Evolutionary conservation across 495 filamentous ascomycete genomes (phyloP).

Genomic region (Astrothelium subdiscretum): DNA sequence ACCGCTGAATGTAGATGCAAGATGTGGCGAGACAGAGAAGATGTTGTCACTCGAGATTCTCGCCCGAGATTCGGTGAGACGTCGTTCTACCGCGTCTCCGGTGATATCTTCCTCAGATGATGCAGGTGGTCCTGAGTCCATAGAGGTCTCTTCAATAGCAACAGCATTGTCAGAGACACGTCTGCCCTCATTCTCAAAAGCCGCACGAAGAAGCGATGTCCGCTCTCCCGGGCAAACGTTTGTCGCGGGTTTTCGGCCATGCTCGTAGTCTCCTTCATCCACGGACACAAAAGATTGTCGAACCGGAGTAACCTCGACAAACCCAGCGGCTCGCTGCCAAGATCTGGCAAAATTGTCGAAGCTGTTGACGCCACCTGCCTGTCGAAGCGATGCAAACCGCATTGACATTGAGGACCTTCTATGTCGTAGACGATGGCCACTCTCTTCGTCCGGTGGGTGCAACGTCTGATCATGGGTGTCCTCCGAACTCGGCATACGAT

Average conservation of each 20-base stretch:
- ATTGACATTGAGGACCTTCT: constrained; percentile 65
- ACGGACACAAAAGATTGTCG: constrained; percentile 49
- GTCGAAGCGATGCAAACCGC: constrained; percentile 53
- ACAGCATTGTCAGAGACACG: constrained; percentile 16
- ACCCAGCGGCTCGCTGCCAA: constrained; percentile 85
- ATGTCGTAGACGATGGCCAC: constrained; percentile 4
- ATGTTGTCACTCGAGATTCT: constrained; percentile 32
- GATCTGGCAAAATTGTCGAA: constrained; percentile 89
- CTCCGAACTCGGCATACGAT: not conserved
- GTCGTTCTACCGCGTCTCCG: constrained; percentile 4
- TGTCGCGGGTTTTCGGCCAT: constrained; percentile 20
- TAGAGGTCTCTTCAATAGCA: constrained; percentile 18
- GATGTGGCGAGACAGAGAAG: constrained; percentile 49
- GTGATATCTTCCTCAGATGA: not conserved
- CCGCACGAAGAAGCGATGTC: constrained; percentile 37
- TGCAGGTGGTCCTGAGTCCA: not conserved
- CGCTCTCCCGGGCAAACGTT: constrained; percentile 1
- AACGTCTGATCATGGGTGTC: not conserved
- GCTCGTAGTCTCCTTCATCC: constrained; percentile 35
- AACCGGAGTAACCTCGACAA: constrained; percentile 71
- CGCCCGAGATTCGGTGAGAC: constrained; percentile 1
- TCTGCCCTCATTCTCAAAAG: constrained; percentile 27
- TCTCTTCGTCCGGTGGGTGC: not conserved
- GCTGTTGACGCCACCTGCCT: constrained; percentile 84
- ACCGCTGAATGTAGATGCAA: constrained; percentile 53